phyloP scores from a whole-genome alignment of 2,329 filamentous ascomycete genomes.

The Pseudovirgaria hyperparasitica region DNA sequence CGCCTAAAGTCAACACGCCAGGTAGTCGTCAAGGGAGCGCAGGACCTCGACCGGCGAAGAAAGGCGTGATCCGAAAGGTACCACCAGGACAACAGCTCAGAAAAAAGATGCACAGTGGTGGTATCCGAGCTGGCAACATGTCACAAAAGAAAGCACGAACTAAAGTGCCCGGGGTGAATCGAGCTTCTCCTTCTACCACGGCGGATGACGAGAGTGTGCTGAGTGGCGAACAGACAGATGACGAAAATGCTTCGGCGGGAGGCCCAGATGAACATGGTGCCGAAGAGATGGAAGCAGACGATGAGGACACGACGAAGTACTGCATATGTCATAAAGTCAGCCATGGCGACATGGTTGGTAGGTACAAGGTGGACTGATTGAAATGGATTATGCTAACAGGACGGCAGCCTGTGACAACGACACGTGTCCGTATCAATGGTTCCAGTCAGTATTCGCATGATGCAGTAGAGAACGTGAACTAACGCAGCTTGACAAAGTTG shows the following conservation, averaged over 20 bases:
- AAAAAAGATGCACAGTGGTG: slow-evolving; percentile 16
- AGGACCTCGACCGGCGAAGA: slow-evolving; percentile 37
- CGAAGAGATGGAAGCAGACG: slow-evolving; percentile 45
- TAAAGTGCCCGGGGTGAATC: slow-evolving; percentile 19
- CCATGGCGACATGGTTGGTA: slow-evolving; percentile 81
- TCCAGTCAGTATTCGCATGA: too few relatives aligned
- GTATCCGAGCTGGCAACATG: slow-evolving; percentile 18
- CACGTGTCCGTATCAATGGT: slow-evolving; percentile 73
- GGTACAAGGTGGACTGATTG: too few relatives aligned
- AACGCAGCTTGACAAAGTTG: too few relatives aligned
- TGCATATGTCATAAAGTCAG: slow-evolving; percentile 74
- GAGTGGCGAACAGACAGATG: slow-evolving; percentile 27
- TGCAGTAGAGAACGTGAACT: too few relatives aligned
- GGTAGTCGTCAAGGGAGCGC: slow-evolving; percentile 46
- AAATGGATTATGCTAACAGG: too few relatives aligned
- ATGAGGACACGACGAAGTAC: slow-evolving; percentile 65
- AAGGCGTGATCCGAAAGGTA: slow-evolving; percentile 40
- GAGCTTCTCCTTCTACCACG: slow-evolving; percentile 29
- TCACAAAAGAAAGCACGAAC: slow-evolving; percentile 21
- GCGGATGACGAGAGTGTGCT: slow-evolving; percentile 42
- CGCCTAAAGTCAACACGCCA: slow-evolving; percentile 45
- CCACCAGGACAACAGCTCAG: slow-evolving; percentile 38
- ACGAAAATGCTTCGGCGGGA: slow-evolving; percentile 40
- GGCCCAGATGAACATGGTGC: slow-evolving; percentile 26
- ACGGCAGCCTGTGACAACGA: slow-evolving; percentile 82